Base-by-base conservation (phyloP, 768 basidiomycete species). In the Leccinum obscurum region DNA sequence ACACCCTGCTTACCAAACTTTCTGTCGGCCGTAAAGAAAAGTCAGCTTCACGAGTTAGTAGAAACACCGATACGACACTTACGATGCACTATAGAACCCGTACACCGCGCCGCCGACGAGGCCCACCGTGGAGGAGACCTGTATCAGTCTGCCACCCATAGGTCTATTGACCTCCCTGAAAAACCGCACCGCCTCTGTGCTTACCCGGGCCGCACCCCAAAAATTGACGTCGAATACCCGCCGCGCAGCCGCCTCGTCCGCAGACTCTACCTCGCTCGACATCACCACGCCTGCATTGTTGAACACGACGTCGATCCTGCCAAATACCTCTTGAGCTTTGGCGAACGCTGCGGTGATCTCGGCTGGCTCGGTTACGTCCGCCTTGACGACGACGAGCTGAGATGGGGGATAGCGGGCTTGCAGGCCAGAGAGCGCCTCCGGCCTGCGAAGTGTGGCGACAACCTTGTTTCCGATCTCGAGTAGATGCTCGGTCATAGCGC, bases 371-470 rank as follows among this genome's bases (percentile, higher is more conserved):
- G 68, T 71, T 30, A 78, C 75, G 64, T 78, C 77, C 30, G 76
- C 61, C 49, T 68, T 68, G 57, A 75, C 32, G 56, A 75, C 59
- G 54, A 76, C 61, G 14, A 78, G 70, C 34, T 68, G 68, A 3
- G 62, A 51, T 15, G 66, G 4, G 1, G 69, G 52, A 55, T 74
- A 75, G 4, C 63, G 52, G 4, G 64, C 51, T 14, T 54, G 26
- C 10, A 77, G 69, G 37, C 70, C 69, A 8, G 62, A 62, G 48
- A 81, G 65, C 15, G 56, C 67, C 6, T 65, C 70, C 9, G 78
- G 77, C 30, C 65, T 75, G 57, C 80, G 80, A 15, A 79, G 70
- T 15, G 80, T 78, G 15, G 82, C 81, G 56, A 79, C 66, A 32
- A 73, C 80, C 13, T 64, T 75, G 61, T 78, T 72, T 14, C 80